phyloP scores from a whole-genome alignment of 164 flowering plant genomes.

The Annona cherimola region DNA sequence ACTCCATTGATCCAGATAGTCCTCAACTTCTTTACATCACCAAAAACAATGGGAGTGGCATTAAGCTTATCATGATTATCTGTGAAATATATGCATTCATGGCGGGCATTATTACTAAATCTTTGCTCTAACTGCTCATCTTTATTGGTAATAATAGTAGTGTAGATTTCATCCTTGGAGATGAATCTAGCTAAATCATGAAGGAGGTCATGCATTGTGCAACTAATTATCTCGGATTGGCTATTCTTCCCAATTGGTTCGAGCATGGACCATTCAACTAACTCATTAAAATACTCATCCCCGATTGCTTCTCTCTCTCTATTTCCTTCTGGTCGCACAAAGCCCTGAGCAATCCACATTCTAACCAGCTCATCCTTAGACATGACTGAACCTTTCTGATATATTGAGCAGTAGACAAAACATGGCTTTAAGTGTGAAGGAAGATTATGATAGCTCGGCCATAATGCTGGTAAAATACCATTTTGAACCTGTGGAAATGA shows the following conservation, averaged over 20 bases:
- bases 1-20: too few species aligned
- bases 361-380: background rate
- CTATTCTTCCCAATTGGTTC: background rate
- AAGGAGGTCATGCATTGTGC: constrained; percentile 11
- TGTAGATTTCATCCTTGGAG: background rate
- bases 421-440: constrained; percentile 7
- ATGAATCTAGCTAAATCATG: constrained; percentile 8
- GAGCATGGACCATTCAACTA: constrained; percentile 7
- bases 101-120: too few species aligned
- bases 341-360: constrained; percentile 18
- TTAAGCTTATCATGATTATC: too few species aligned
- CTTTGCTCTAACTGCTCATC: too few species aligned
- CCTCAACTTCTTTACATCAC: too few species aligned
- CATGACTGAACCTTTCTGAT: constrained; percentile 2
- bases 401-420: constrained; percentile 9
- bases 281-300: constrained; percentile 1
- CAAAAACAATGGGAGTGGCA: too few species aligned
- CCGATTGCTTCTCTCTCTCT: constrained; percentile 5
- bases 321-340: background rate
- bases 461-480: constrained; percentile 2
- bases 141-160: too few species aligned
- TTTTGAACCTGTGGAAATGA: background rate
- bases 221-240: too few species aligned
- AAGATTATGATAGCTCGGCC: constrained; percentile 12
- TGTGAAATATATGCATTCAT: too few species aligned